Base-by-base conservation (phyloP, 2,329 filamentous ascomycete genomes). In the Diplodia intermedia region DNA sequence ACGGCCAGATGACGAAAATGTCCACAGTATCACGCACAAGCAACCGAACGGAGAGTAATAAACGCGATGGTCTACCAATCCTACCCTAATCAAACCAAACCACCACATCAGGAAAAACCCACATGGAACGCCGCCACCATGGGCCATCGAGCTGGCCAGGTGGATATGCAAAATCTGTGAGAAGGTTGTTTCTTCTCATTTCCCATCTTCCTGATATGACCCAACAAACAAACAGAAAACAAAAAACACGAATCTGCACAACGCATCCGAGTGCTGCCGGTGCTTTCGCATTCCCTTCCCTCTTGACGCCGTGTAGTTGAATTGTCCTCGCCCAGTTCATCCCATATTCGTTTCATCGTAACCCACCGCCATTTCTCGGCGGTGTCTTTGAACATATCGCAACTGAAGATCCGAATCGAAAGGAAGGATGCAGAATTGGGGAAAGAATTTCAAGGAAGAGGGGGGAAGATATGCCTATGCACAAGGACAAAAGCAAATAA, bases 131-230 rank as follows among this genome's bases (percentile, higher is more conserved):
- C 54, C 54, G 14, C 18, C 57, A 49, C 56, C 57, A 36, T 29
- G 5, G 12, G 26, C 20, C 38, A 11, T 26, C 57, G 23, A 49
- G 26, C 40, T 18, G 23, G 26, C 23, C 9, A n/a, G 40, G 40
- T 62, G 57, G 57, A 62, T 33, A 62, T 62, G 57, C 57, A 62
- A 49, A 50, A 23, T 6, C 7, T 43, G 8, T 9, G 56, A 60
- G 38, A 15, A n/a, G 33, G 4, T 9, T 57, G 23, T n/a, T 40
- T 4, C 33, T 57, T 36, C 54, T 29, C 33, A 31, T 31, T 47
- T 23, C 20, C 18, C 40, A 6, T 33, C 57, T 31, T 49, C 40
- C 18, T 50, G 5, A 36, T 29, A 8, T 62, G 26, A 50, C 18
- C 26, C 55, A 49, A 61, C 7, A 40, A 18, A n/a, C 9, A 31